Conservation (phyloP, 768 basidiomycete species). For the Leucocoprinus leucothites region DNA sequence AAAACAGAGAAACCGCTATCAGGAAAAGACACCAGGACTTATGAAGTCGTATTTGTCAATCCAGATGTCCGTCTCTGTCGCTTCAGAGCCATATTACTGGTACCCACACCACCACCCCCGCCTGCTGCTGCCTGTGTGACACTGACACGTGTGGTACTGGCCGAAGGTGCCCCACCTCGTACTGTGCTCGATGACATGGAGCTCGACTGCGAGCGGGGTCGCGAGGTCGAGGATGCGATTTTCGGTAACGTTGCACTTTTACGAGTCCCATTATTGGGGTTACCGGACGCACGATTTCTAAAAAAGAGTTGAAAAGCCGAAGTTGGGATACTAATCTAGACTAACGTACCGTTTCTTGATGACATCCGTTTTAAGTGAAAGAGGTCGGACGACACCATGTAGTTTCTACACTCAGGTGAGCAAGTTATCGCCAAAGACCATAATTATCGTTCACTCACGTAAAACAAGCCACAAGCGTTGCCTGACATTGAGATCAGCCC, state of each 20-base stretch:
- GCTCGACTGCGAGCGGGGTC: conserved; percentile 73
- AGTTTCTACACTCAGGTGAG: conserved; percentile 63
- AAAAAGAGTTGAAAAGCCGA: conserved; percentile 11
- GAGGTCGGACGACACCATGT: conserved; percentile 90
- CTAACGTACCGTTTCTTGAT: conserved; percentile 86
- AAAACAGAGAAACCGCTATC: conserved; percentile 12
- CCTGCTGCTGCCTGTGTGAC: conserved; percentile 25
- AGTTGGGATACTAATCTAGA: background rate
- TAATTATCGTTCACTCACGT: conserved; percentile 53
- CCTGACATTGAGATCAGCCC: conserved; percentile 38
- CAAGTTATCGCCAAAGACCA: conserved; percentile 10
- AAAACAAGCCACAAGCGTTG: conserved; percentile 92
- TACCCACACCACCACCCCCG: conserved; percentile 24
- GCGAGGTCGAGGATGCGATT: conserved; percentile 68
- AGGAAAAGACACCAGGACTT: conserved; percentile 13
- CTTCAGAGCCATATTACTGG: conserved; percentile 55
- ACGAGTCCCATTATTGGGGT: conserved; percentile 61
- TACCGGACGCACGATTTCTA: conserved; percentile 83
- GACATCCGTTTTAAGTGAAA: conserved; percentile 94
- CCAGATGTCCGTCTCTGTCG: conserved; percentile 78
- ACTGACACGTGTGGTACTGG: conserved; percentile 18
- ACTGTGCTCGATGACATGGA: conserved; percentile 47
- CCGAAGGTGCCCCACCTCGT: conserved; percentile 35
- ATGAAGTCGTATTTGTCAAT: conserved; percentile 28
- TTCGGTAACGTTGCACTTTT: conserved; percentile 69